phyloP scores from a whole-genome alignment of 257 asterid species.

The Buddleja alternifolia region DNA sequence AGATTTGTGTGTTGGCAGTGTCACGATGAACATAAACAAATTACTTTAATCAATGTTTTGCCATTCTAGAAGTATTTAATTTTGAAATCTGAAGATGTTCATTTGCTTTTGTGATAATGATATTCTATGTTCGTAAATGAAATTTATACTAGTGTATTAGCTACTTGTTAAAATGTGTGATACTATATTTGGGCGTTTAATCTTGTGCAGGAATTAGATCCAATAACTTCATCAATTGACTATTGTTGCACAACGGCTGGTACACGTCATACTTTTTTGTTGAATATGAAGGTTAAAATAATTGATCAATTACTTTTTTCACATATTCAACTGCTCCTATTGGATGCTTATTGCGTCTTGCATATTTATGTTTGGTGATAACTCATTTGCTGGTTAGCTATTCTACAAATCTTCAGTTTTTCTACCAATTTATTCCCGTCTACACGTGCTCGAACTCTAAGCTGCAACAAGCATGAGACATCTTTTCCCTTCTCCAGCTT shows the following conservation, averaged over 20 bases:
- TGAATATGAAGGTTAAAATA: constrained; percentile 29
- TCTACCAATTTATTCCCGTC: constrained; percentile 16
- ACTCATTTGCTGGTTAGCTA: constrained; percentile 12
- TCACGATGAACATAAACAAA: not conserved
- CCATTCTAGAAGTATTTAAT: not conserved
- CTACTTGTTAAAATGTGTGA: not conserved
- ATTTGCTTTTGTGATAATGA: constrained; percentile 1
- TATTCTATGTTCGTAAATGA: not conserved
- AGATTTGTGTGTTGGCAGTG: too few relatives aligned
- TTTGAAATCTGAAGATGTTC: not conserved
- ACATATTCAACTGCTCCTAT: constrained; percentile 17
- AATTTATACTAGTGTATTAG: not conserved
- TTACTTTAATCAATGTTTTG: too few relatives aligned
- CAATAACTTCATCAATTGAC: constrained; percentile 71
- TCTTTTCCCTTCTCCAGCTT: not conserved
- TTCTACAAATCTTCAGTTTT: not conserved
- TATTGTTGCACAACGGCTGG: constrained; percentile 96
- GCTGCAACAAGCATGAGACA: constrained; percentile 16
- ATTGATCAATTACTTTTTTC: constrained; percentile 26
- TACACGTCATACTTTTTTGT: constrained; percentile 51
- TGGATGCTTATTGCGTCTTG: constrained; percentile 16
- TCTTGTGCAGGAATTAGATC: constrained; percentile 83
- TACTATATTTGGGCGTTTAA: constrained; percentile 20
- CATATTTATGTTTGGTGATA: constrained; percentile 21
- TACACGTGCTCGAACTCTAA: constrained; percentile 4